Base-by-base conservation (phyloP, 345 rosid genomes). In the Gossypium longicalyx region DNA sequence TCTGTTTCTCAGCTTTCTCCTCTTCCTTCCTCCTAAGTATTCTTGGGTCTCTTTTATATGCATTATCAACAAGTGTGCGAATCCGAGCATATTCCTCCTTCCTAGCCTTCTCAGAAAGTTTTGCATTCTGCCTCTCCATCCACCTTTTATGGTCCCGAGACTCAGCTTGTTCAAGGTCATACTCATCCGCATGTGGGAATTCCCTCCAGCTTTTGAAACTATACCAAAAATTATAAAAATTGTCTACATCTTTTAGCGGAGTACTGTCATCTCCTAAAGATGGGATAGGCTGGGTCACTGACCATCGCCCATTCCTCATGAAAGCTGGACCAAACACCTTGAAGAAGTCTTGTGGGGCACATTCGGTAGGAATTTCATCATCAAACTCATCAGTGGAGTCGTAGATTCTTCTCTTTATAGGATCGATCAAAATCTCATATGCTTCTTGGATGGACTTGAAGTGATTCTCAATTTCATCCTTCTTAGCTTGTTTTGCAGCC, bases 51-150 rank as follows among this genome's bases (percentile, higher is more conserved):
- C 89, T 91, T 77, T 80, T 89, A 77, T 96, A 91, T 0, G 99
- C 97, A 83, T 90, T 93, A 83, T 90, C 99, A 71, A 96, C 93
- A 76, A 96, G 99, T 16, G 87, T 62, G 17, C 97, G 91, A 20
- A 96, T 77, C 22, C 99, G 81, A 45, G 82, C 97, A 87, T 93
- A 91, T 67, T 96, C 99, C 84, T 96, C 97, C 84, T 90, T 96
- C 75, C 98, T 87, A 49, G 97, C 97, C 83, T 87, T 93, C 57
- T 83, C 99, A 1, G 98, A 71, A 8, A 86, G 88, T 76, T 88
- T 93, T 3, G 90, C 89, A 81, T 96, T 96, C 86, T 96, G 98
- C 87, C 97, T 91, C 87, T 96, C 99, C 97, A 96, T 93, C 99
- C 99, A 96, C 80, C 99, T 93, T 82, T 78, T 91, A 63, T 96